Evolutionary conservation across 495 filamentous ascomycete species (phyloP).

Genomic region (Aspergillus campestris): DNA sequence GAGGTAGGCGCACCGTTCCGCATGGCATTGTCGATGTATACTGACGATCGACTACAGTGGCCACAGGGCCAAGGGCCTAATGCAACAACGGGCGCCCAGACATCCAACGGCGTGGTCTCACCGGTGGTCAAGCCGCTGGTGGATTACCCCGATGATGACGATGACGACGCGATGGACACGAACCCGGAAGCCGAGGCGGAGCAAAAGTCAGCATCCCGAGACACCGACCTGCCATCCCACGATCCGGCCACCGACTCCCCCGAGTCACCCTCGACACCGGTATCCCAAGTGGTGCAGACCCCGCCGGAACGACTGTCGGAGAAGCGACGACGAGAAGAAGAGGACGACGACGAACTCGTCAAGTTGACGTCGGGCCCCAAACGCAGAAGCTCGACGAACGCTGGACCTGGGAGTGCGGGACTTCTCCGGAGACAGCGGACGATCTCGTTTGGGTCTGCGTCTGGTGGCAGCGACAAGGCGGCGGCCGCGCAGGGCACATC

Average conservation of each 20-base stretch:
- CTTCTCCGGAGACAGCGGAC: conserved; percentile 35
- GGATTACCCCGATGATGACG: conserved; percentile 84
- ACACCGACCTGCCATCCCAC: conserved; percentile 9
- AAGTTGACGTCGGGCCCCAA: conserved; percentile 62
- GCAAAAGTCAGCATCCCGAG: conserved; percentile 10
- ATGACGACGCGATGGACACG: conserved; percentile 50
- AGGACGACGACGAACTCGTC: conserved; percentile 72
- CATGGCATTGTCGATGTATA: background rate
- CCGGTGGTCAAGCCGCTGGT: conserved; percentile 66
- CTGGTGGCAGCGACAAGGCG: conserved; percentile 18
- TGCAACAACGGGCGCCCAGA: conserved; percentile 13
- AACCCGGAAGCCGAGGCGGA: conserved; percentile 20
- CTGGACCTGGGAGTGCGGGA: conserved; percentile 25
- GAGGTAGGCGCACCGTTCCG: conserved; percentile 41
- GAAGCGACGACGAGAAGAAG: conserved; percentile 84
- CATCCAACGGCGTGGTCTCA: conserved; percentile 40
- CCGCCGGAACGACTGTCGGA: conserved; percentile 74
- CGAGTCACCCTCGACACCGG: conserved; percentile 19
- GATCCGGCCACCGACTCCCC: conserved; percentile 13
- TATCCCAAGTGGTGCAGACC: conserved; percentile 26
- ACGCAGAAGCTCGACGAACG: conserved; percentile 47
- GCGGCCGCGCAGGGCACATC: conserved; percentile 12
- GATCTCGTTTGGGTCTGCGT: conserved; percentile 26
- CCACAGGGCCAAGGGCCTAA: conserved; percentile 19
- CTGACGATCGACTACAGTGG: conserved; percentile 23